Base-by-base conservation (phyloP, 768 basidiomycete species). In the Pilatotrama ljubarskyi region DNA sequence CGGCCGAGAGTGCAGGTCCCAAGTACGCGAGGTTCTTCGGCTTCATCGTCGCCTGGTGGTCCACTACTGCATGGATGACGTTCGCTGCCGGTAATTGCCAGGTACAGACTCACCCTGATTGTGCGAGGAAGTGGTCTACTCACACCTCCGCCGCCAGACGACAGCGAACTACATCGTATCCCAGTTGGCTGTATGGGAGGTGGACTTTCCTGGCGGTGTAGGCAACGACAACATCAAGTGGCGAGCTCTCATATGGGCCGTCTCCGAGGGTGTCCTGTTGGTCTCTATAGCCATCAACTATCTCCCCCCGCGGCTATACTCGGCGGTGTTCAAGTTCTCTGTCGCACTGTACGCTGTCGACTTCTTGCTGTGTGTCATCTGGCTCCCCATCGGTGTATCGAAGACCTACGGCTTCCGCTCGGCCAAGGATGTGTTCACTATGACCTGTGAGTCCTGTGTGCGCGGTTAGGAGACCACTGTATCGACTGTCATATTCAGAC, bases 41-140 rank as follows among this genome's bases (percentile, higher is more conserved):
- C 0, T 93, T 95, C 75, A 72, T 93, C 56, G 93, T 95, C 15
- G 93, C 93, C 29, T 96, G 91, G 90, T 96, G 93, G 93, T 80
- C 91, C 14, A 88, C 87, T 58, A 94, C 93, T 1, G 94, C 93
- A n/a, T 96, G 94, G 94, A 93, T 93, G 84, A 95, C 94, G 0
- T 96, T 95, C 66, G 81, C 86, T 40, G 94, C 94, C 9, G 84
- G 89, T 25, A 95, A 93, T 69, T 93, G 90, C 59, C 92, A 94
- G 77, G 93, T 88, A 44, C 82, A 60, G 4, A 25, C 14, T 0
- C 47, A 48, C 43, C 58, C 1, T 6, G 37, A 22, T 15, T 6
- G 26, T 18, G 10, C 15, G 8, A 36, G 24, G n/a, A 58, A 50
- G 11, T 25, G 15, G 22, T 35, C 35, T 18, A 58, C 9, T 57